Conservation (phyloP, 768 basidiomycete genomes). For the Kwoniella dejecticola region DNA sequence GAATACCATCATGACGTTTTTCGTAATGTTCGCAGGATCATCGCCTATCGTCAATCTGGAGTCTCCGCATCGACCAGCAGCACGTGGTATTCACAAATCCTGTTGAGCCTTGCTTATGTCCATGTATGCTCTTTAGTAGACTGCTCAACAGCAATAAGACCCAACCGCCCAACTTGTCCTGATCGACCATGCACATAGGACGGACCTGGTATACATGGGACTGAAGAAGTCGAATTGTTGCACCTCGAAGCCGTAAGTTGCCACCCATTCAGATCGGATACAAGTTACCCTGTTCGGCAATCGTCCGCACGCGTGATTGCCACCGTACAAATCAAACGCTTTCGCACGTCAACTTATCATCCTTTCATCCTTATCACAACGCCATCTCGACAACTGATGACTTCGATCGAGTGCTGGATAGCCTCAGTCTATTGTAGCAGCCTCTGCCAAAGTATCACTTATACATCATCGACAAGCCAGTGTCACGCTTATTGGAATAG, state of each 20-base stretch:
- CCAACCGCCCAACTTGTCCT: no score
- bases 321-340: background rate
- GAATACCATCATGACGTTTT: no score
- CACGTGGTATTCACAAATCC: no score
- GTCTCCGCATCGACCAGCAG: no score
- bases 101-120: no score
- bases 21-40: background rate
- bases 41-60: background rate
- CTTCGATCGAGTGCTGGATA: no score
- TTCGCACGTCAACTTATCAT: background rate
- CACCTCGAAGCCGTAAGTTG: no score
- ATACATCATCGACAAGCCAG: background rate
- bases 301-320: background rate
- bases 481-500: background rate
- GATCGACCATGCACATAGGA: no score
- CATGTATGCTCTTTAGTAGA: no score
- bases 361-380: background rate
- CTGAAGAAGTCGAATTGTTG: no score
- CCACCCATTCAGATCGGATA: slow-evolving; percentile 3
- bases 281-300: slow-evolving; percentile 11
- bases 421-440: background rate
- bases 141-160: no score
- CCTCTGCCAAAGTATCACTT: background rate
- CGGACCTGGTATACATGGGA: no score
- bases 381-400: background rate